These are phyloP conservation scores for Boletus pseudo-olivaceus DNA, from an alignment of 768 basidiomycete genomes.

Conservation along the genomic window DNA sequence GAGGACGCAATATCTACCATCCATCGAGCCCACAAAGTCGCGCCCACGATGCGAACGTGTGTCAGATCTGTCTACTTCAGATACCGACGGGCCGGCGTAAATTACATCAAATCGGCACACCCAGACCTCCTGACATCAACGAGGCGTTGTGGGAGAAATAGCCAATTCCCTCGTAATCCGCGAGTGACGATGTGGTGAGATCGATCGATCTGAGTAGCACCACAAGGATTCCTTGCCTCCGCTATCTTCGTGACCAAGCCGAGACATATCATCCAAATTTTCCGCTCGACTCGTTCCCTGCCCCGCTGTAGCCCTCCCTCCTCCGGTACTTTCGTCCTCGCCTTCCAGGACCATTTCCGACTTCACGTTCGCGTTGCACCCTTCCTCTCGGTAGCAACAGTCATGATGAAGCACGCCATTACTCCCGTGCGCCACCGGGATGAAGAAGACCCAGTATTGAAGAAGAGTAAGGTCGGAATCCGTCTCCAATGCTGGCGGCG, in stretches of 20 bases:
- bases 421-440: neutral
- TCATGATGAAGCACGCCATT: conserved; percentile 4
- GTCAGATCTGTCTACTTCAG: neutral
- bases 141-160: conserved; percentile 14
- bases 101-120: conserved; percentile 3
- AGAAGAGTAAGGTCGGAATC: conserved; percentile 12
- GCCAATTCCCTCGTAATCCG: neutral
- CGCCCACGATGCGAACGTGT: neutral
- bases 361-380: neutral
- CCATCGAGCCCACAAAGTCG: neutral
- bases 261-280: conserved; percentile 8
- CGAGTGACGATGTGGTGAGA: conserved; percentile 4
- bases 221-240: neutral
- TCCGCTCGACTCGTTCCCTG: neutral
- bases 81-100: neutral
- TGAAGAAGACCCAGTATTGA: neutral
- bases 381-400: neutral
- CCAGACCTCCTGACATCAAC: conserved; percentile 11
- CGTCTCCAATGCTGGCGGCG: neutral
- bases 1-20: neutral
- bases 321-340: neutral
- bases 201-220: conserved; percentile 8
- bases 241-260: neutral
- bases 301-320: neutral
- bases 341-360: neutral